These are phyloP conservation scores for Clonostachys sp. DNA, from an alignment of 2,329 filamentous ascomycete species.

Conservation along the genomic window DNA sequence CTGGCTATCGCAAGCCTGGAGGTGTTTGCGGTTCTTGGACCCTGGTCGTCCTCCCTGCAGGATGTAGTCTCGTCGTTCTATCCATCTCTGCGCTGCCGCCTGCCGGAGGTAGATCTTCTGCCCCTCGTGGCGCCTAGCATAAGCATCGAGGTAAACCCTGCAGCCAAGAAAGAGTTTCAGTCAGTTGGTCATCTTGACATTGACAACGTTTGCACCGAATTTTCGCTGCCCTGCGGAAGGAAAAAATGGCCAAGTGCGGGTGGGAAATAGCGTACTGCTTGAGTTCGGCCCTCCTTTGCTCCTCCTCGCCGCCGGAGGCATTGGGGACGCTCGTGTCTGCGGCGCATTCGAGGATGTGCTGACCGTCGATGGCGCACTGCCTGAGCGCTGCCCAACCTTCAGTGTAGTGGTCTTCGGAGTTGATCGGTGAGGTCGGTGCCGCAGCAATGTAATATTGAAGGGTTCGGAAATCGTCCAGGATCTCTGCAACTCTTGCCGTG, in stretches of 20 bases:
- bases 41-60: constrained; percentile 46
- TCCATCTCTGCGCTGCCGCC: constrained; percentile 54
- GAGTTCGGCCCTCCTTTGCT: constrained; percentile 58
- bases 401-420: constrained; percentile 56
- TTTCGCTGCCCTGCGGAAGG: neutral
- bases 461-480: constrained; percentile 57
- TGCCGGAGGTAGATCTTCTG: constrained; percentile 63
- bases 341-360: constrained; percentile 60
- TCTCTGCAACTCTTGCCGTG: constrained; percentile 54
- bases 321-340: constrained; percentile 56
- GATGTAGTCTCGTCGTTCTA: constrained; percentile 47
- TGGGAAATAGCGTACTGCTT: constrained; percentile 40
- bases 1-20: constrained; percentile 51
- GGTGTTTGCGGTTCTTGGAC: constrained; percentile 38
- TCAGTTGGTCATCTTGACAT: too few relatives aligned
- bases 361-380: constrained; percentile 58
- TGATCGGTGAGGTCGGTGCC: constrained; percentile 46
- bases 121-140: constrained; percentile 55
- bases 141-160: constrained; percentile 56
- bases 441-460: constrained; percentile 60
- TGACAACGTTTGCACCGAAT: neutral
- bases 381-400: constrained; percentile 59
- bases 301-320: constrained; percentile 46
- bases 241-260: neutral
- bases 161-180: neutral